Conservation (phyloP, 306 rosid genomes). For the Quercus berberidifolia region DNA sequence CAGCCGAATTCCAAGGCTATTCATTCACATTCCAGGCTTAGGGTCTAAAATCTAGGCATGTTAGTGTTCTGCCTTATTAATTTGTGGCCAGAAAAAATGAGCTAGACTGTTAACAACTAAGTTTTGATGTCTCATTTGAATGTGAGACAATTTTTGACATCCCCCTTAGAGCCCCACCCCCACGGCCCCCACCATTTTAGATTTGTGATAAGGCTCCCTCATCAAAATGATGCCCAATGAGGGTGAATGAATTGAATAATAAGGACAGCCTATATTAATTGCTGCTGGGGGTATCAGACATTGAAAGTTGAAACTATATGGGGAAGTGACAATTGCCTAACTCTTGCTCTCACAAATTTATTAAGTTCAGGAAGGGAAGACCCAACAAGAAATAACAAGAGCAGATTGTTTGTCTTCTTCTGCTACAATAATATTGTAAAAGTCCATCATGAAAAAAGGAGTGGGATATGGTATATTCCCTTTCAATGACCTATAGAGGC, state of each 20-base stretch:
- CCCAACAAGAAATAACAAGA: not conserved
- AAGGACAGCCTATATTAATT: not conserved
- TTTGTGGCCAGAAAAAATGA: conserved; percentile 19
- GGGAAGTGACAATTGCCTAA: not conserved
- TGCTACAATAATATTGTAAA: not conserved
- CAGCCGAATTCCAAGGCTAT: conserved; percentile 10
- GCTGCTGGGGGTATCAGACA: no score
- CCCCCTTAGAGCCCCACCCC: not conserved
- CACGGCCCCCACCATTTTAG: not conserved
- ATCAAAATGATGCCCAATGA: not conserved
- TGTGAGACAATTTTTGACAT: not conserved
- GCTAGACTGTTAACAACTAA: not conserved
- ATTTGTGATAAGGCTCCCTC: not conserved
- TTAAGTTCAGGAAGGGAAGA: not conserved
- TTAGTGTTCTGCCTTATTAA: conserved; percentile 15
- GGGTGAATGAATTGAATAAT: not conserved
- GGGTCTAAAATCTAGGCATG: conserved; percentile 34
- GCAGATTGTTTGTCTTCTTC: not conserved
- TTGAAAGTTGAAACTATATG: not conserved
- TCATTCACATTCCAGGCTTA: not conserved
- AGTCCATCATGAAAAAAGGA: no score
- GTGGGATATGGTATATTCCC: no score
- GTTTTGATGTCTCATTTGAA: not conserved
- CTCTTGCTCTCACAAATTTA: not conserved
- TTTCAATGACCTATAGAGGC: no score